Percentiles rank a stretch among this genome's conserved stretches.
phyloP scores from a whole-genome alignment of 352 stramenopile species.

The Pythium periplocum region DNA sequence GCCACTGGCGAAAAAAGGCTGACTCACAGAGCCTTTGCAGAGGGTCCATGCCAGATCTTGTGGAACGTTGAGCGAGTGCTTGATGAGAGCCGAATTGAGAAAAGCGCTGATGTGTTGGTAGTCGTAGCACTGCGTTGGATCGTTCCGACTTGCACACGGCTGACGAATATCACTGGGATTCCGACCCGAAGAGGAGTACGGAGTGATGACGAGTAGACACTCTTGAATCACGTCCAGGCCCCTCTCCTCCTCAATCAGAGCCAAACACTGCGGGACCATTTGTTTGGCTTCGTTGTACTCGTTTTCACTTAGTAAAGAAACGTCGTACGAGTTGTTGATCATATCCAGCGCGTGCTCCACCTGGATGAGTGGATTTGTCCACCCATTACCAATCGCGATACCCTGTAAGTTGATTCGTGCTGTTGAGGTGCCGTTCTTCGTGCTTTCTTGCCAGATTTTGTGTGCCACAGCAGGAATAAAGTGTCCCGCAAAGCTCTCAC shows the following conservation, averaged over 20 bases:
- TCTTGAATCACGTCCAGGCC: not conserved
- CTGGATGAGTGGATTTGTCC: conserved; percentile 42
- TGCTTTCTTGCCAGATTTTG: conserved; percentile 46
- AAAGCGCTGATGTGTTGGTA: conserved; percentile 12
- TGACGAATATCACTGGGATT: conserved; percentile 79
- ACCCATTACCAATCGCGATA: conserved; percentile 57
- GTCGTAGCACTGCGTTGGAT: conserved; percentile 48
- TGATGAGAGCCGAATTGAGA: conserved; percentile 9
- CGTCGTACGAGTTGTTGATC: conserved; percentile 64
- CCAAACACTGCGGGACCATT: conserved; percentile 25
- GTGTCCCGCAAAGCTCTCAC: conserved; percentile 67
- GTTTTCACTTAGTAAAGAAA: conserved; percentile 38
- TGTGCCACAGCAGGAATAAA: conserved; percentile 54
- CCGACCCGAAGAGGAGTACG: conserved; percentile 37
- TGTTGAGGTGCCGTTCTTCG: not conserved
- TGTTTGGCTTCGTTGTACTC: conserved; percentile 31
- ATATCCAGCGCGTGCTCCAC: conserved; percentile 49
- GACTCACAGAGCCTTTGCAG: conserved; percentile 50
- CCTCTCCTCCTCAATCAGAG: not conserved
- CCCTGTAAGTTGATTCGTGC: conserved; percentile 40
- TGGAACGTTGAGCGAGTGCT: not conserved
- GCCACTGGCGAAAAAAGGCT: conserved; percentile 51
- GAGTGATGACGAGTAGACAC: conserved; percentile 22
- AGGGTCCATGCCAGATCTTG: not conserved
- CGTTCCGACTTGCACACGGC: conserved; percentile 32